Evolutionary conservation across 176 grass and related monocot species (phyloP).

Genomic region (Microstegium vimineum): DNA sequence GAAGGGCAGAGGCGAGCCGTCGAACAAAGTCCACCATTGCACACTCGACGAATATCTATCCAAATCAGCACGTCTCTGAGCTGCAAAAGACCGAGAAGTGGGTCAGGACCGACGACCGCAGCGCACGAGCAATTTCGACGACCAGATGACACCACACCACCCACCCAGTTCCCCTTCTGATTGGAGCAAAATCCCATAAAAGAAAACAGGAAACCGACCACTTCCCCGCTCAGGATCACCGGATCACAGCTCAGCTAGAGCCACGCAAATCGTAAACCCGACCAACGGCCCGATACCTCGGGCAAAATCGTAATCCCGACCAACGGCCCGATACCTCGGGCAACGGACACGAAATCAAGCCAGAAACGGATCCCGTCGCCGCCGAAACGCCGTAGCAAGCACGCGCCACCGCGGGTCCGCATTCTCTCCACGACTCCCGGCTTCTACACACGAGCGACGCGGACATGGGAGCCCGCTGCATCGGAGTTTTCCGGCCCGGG

Average conservation of each 20-base stretch:
- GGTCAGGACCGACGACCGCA: background rate
- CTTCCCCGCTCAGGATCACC: background rate
- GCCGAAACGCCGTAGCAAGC: background rate
- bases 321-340: too few relatives aligned
- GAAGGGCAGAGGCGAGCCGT: conserved; percentile 38
- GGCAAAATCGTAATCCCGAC: too few relatives aligned
- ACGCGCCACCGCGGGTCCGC: background rate
- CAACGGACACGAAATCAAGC: background rate
- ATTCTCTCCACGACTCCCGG: background rate
- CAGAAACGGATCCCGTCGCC: background rate
- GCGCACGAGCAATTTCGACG: background rate
- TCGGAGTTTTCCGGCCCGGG: background rate
- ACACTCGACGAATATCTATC: conserved; percentile 2
- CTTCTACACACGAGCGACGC: background rate
- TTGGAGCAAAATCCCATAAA: background rate
- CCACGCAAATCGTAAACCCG: background rate
- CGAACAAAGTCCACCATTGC: conserved; percentile 67
- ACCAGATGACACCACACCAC: background rate
- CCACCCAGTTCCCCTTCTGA: background rate
- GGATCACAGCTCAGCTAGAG: background rate
- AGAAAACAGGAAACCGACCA: background rate
- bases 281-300: background rate
- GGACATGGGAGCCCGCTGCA: background rate
- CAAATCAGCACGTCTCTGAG: conserved; percentile 30
- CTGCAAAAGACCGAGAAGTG: conserved; percentile 23